These are phyloP conservation scores for Hyphochytrium catenoides DNA, from an alignment of 352 stramenopile genomes.

Conservation along the genomic window DNA sequence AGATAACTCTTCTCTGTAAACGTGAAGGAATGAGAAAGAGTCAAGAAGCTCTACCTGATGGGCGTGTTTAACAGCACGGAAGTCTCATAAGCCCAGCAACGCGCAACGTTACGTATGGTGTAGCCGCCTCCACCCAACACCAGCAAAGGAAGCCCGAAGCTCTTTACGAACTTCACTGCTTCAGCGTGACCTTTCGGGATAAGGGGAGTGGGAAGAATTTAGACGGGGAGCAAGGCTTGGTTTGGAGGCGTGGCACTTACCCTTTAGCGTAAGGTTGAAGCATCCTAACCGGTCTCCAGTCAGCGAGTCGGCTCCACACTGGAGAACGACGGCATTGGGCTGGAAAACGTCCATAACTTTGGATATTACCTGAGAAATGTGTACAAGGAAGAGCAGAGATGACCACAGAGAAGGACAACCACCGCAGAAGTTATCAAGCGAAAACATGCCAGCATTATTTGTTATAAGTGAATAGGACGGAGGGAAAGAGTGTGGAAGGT, in stretches of 20 bases:
- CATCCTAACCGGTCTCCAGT: constrained; percentile 87
- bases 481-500: too few species aligned
- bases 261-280: constrained; percentile 86
- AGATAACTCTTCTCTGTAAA: too few species aligned
- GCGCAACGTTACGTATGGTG: constrained; percentile 56
- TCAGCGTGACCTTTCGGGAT: constrained; percentile 25
- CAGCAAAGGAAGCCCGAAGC: constrained; percentile 49
- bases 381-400: too few species aligned
- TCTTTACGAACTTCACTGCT: constrained; percentile 57
- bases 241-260: constrained; percentile 6
- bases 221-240: not conserved
- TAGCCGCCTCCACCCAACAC: constrained; percentile 58
- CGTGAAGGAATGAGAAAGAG: too few species aligned
- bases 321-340: constrained; percentile 78
- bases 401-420: too few species aligned
- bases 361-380: too few species aligned
- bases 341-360: constrained; percentile 72
- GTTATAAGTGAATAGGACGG: too few species aligned
- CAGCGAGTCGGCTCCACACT: constrained; percentile 91
- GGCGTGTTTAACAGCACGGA: constrained; percentile 65
- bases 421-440: too few species aligned
- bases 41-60: too few species aligned
- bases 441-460: too few species aligned
- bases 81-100: constrained; percentile 94
- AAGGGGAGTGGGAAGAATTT: not conserved